Evolutionary conservation across 495 filamentous ascomycete species (phyloP).

Genomic region (Podospora pseudocomata): DNA sequence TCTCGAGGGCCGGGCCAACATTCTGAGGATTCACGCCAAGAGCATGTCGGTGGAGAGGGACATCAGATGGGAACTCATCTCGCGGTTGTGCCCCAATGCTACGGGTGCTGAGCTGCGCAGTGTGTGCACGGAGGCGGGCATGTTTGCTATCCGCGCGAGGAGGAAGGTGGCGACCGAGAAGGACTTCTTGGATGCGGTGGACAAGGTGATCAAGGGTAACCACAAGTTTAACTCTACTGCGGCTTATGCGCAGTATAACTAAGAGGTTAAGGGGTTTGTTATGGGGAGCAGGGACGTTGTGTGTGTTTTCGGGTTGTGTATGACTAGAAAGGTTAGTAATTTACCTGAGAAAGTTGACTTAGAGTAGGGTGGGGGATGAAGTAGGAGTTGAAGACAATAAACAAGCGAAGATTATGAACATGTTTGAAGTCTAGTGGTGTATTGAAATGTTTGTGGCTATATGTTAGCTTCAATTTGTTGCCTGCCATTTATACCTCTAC

Average conservation of each 20-base stretch:
- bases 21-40: constrained; percentile 97
- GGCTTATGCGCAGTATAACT: constrained; percentile 99
- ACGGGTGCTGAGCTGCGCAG: constrained; percentile 92
- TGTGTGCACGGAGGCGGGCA: constrained; percentile 98
- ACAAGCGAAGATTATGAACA: background rate
- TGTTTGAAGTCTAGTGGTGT: background rate
- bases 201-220: constrained; percentile 99
- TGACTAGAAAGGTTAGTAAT: constrained; percentile 14
- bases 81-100: constrained; percentile 91
- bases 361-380: background rate
- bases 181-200: constrained; percentile 95
- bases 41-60: constrained; percentile 99
- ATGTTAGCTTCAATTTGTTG: background rate
- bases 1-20: constrained; percentile 94
- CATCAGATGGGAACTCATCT: constrained; percentile 98
- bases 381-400: background rate
- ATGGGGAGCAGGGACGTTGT: background rate
- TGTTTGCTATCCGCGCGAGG: constrained; percentile 96
- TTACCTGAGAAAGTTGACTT: background rate
- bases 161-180: constrained; percentile 99
- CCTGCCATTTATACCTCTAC: too few species aligned
- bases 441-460: background rate
- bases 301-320: constrained; percentile 20
- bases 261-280: constrained; percentile 27
- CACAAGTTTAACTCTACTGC: constrained; percentile 99